phyloP scores from a whole-genome alignment of 2,329 filamentous ascomycete genomes.

The Exophiala sp. region DNA sequence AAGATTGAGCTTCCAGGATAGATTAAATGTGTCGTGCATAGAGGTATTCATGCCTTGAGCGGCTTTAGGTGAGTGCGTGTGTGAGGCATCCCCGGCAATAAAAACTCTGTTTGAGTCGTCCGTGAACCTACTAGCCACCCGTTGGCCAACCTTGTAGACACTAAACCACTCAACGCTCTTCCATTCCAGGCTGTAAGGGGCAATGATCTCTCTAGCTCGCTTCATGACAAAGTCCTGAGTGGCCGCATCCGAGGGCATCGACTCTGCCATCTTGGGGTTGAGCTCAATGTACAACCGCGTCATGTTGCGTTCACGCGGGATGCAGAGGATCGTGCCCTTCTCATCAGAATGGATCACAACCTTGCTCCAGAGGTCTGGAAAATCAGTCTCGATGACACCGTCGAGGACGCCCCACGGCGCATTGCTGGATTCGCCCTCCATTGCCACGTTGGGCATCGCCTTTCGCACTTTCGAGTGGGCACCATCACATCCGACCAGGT shows the following conservation, averaged over 20 bases:
- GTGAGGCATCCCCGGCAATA: slow-evolving; percentile 44
- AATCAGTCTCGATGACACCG: slow-evolving; percentile 61
- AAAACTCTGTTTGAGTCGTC: slow-evolving; percentile 41
- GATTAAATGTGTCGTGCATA: slow-evolving; percentile 60
- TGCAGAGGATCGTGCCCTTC: slow-evolving; percentile 65
- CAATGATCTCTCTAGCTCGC: slow-evolving; percentile 39
- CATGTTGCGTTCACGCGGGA: slow-evolving; percentile 66
- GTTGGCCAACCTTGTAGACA: slow-evolving; percentile 47
- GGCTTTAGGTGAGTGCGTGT: slow-evolving; percentile 51
- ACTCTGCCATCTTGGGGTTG: slow-evolving; percentile 30
- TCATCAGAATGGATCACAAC: slow-evolving; percentile 62
- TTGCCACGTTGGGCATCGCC: slow-evolving; percentile 50
- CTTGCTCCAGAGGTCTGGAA: slow-evolving; percentile 71
- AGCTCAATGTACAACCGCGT: slow-evolving; percentile 54
- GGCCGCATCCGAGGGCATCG: slow-evolving; percentile 22
- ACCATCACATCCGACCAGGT: slow-evolving; percentile 66
- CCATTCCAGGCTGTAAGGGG: slow-evolving; percentile 44
- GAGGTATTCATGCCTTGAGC: slow-evolving; percentile 67
- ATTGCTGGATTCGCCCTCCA: slow-evolving; percentile 46
- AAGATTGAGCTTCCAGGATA: slow-evolving; percentile 51
- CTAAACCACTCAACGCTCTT: slow-evolving; percentile 47
- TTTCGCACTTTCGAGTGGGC: slow-evolving; percentile 65
- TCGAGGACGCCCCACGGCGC: slow-evolving; percentile 68
- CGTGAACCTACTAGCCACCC: slow-evolving; percentile 43
- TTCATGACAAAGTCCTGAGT: slow-evolving; percentile 66